phyloP scores from a whole-genome alignment of 345 rosid species.

The Salix caprea region DNA sequence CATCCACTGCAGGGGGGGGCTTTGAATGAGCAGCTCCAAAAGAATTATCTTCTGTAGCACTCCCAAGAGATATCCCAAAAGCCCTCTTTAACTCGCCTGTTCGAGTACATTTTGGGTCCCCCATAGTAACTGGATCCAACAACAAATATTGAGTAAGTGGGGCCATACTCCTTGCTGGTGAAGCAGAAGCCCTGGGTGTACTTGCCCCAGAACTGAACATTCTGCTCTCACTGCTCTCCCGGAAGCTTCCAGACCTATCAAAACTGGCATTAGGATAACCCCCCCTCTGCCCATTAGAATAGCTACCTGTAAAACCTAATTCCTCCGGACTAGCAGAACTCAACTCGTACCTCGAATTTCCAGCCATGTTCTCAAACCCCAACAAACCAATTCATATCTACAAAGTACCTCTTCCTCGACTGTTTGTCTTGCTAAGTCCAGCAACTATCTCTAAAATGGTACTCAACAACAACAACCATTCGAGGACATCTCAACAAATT shows the following conservation, averaged over 20 bases:
- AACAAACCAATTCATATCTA: constrained; percentile 9
- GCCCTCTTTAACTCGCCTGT: constrained; percentile 43
- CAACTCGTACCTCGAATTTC: constrained; percentile 42
- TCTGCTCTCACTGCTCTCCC: constrained; percentile 39
- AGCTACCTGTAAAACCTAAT: constrained; percentile 34
- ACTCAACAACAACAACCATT: background rate
- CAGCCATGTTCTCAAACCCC: constrained; percentile 33
- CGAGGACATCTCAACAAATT: background rate
- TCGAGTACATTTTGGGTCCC: constrained; percentile 32
- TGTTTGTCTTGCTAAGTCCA: constrained; percentile 5
- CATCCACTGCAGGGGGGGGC: constrained; percentile 33
- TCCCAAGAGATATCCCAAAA: constrained; percentile 41
- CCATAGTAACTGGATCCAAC: constrained; percentile 48
- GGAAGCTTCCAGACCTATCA: constrained; percentile 54
- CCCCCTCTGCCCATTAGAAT: constrained; percentile 43
- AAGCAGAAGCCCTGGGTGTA: constrained; percentile 30
- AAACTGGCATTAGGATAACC: constrained; percentile 29
- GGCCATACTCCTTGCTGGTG: constrained; percentile 22
- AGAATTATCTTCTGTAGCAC: constrained; percentile 35
- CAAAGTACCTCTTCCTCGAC: background rate
- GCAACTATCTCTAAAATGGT: background rate
- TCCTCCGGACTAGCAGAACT: constrained; percentile 40
- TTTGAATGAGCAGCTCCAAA: constrained; percentile 43
- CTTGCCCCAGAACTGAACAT: constrained; percentile 29
- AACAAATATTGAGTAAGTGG: constrained; percentile 27